These are phyloP conservation scores for Eruca vesicaria DNA, from an alignment of 441 rosid species.

Conservation along the genomic window DNA sequence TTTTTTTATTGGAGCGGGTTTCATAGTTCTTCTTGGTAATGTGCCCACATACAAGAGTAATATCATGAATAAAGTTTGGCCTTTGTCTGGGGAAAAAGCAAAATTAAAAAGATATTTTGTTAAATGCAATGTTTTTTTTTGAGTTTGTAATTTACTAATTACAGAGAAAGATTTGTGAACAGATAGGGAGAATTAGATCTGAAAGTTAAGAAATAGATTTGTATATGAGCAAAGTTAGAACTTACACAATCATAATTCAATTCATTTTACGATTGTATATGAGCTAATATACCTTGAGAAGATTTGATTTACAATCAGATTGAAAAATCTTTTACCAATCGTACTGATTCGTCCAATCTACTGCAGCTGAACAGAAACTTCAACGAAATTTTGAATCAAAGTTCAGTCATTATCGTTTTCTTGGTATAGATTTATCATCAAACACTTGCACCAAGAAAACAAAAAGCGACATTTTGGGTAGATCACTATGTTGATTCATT, in stretches of 20 bases:
- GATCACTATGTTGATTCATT: not conserved
- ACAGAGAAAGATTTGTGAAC: not conserved
- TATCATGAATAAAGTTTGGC: not conserved
- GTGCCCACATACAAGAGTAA: slow-evolving; percentile 11
- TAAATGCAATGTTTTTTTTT: not conserved
- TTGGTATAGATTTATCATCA: not conserved
- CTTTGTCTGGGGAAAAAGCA: not conserved
- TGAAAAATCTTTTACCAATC: not conserved
- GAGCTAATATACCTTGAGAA: not conserved
- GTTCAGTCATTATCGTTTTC: not conserved
- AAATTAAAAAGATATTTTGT: not conserved
- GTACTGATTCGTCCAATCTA: not conserved
- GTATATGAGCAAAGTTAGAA: not conserved
- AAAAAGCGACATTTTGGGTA: not conserved
- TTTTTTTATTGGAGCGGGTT: slow-evolving; percentile 15
- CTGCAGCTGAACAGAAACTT: not conserved
- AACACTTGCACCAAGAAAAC: too few species aligned
- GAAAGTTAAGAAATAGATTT: not conserved
- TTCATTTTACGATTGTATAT: not conserved
- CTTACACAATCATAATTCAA: not conserved
- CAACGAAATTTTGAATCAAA: not conserved
- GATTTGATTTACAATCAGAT: not conserved
- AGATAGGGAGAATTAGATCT: not conserved
- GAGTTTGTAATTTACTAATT: not conserved
- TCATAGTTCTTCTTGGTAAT: slow-evolving; percentile 25